These are phyloP conservation scores for Lagenidium giganteum DNA, from an alignment of 352 stramenopile species.

Conservation along the genomic window DNA sequence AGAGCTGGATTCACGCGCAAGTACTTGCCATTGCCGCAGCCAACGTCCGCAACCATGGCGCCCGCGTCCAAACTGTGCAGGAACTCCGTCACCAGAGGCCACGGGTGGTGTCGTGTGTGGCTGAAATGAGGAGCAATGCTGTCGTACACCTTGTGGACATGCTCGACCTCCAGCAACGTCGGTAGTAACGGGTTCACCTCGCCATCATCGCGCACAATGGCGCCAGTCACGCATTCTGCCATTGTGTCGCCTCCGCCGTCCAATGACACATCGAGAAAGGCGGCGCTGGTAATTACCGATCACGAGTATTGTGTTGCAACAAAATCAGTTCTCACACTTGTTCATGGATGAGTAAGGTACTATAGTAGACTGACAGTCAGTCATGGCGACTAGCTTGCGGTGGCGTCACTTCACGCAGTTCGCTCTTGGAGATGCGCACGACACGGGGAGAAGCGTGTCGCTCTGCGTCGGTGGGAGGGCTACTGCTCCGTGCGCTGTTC, in stretches of 20 bases:
- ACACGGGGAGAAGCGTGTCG: too few species aligned
- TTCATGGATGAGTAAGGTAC: too few species aligned
- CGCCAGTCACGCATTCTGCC: too few species aligned
- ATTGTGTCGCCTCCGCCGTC: too few species aligned
- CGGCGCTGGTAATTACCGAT: too few species aligned
- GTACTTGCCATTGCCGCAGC: slow-evolving; percentile 86
- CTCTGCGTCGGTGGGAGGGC: too few species aligned
- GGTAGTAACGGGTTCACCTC: slow-evolving; percentile 24
- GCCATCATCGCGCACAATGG: background rate
- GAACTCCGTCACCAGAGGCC: slow-evolving; percentile 72
- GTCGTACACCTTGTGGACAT: slow-evolving; percentile 85
- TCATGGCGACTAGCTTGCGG: too few species aligned
- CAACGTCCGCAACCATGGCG: slow-evolving; percentile 69
- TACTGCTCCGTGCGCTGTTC: too few species aligned
- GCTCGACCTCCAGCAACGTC: slow-evolving; percentile 60
- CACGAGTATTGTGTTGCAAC: background rate
- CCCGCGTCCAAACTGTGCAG: slow-evolving; percentile 32
- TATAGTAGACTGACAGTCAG: too few species aligned
- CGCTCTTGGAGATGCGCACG: slow-evolving; percentile 61
- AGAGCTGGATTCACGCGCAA: slow-evolving; percentile 48
- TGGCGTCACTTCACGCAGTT: slow-evolving; percentile 65
- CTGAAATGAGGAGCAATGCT: slow-evolving; percentile 81
- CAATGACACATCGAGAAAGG: too few species aligned
- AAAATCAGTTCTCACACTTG: background rate
- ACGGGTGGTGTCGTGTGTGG: slow-evolving; percentile 77